phyloP scores from a whole-genome alignment of 2,329 filamentous ascomycete genomes.

The Raffaelea albimanens region DNA sequence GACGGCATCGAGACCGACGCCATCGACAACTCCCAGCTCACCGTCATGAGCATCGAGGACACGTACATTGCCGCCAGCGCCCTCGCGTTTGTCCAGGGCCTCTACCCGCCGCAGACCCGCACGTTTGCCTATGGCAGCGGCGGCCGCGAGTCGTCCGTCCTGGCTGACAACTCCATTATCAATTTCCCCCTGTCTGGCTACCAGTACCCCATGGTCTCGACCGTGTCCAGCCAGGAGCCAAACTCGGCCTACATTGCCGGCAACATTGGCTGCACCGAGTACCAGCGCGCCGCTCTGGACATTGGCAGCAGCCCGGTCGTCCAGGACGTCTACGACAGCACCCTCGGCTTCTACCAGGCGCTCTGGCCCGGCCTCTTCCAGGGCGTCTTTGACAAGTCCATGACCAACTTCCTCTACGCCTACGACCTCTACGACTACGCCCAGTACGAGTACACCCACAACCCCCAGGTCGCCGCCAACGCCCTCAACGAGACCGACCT shows the following conservation, averaged over 20 bases:
- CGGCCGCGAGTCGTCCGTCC: constrained; percentile 16
- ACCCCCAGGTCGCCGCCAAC: constrained; percentile 29
- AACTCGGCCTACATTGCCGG: constrained; percentile 35
- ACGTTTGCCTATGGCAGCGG: constrained; percentile 27
- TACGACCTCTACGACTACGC: constrained; percentile 47
- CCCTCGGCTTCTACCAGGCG: constrained; percentile 29
- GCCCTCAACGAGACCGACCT: constrained; percentile 34
- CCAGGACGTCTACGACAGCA: constrained; percentile 15
- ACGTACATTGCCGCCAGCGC: constrained; percentile 55
- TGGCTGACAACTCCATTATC: constrained; percentile 38
- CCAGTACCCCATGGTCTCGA: constrained; percentile 61
- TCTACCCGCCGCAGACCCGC: constrained; percentile 62
- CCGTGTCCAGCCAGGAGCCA: constrained; percentile 22
- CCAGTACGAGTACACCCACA: constrained; percentile 42
- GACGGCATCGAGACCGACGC: constrained; percentile 29
- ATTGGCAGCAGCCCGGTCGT: constrained; percentile 15
- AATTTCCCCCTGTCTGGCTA: constrained; percentile 66
- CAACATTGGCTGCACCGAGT: constrained; percentile 27
- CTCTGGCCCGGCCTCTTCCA: constrained; percentile 30
- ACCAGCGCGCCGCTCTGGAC: constrained; percentile 21
- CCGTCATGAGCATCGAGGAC: constrained; percentile 29
- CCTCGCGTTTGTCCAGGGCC: constrained; percentile 69
- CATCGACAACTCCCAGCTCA: constrained; percentile 40
- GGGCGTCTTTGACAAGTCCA: constrained; percentile 23
- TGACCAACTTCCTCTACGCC: constrained; percentile 38